Conservation (phyloP, 805 yeast species). For the Yarrowia keelungensis region DNA sequence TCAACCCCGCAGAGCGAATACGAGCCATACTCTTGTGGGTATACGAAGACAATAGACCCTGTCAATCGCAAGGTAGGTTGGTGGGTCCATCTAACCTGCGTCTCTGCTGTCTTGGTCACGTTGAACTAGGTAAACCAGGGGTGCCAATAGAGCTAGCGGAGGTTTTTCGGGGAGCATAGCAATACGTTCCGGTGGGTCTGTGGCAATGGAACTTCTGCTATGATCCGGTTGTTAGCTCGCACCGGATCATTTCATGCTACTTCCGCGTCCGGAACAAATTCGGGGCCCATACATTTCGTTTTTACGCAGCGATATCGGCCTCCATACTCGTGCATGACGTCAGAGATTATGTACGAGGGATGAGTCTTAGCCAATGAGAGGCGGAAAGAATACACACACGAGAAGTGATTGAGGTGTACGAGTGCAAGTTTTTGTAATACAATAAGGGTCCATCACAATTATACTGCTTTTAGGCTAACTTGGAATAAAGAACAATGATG, state of each 20-base stretch:
- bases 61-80: background rate
- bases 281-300: background rate
- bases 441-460: background rate
- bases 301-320: background rate
- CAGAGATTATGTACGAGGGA: background rate
- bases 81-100: slow-evolving; percentile 20
- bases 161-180: background rate
- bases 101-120: slow-evolving; percentile 27
- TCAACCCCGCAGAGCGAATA: background rate
- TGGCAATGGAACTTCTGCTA: background rate
- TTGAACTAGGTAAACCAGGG: background rate
- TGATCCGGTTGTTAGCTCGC: background rate
- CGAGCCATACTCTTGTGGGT: too few relatives aligned
- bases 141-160: slow-evolving; percentile 2
- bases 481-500: background rate
- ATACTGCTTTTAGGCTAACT: too few relatives aligned
- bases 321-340: slow-evolving; percentile 1
- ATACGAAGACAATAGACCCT: background rate
- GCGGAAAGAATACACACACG: background rate
- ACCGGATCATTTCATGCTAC: background rate
- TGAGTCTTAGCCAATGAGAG: background rate
- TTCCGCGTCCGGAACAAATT: background rate
- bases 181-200: too few relatives aligned
- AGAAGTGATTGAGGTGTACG: too few relatives aligned
- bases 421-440: too few relatives aligned